Evolutionary conservation across 1,139 yeast species (phyloP).

Genomic region (Yamadazyma mexicana): DNA sequence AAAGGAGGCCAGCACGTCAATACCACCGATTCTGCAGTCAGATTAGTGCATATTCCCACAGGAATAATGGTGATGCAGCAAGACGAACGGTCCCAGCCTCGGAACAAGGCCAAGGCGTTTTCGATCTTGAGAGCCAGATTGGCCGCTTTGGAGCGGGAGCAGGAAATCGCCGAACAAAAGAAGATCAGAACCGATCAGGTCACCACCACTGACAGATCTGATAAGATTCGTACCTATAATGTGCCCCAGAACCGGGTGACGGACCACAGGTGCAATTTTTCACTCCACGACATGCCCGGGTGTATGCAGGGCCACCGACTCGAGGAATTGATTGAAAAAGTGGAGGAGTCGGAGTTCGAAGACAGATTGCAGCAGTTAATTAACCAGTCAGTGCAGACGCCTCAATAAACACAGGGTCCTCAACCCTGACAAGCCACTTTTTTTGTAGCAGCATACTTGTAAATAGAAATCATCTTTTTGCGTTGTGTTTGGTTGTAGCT

Average conservation of each 20-base stretch:
- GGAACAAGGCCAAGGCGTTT: constrained; percentile 93
- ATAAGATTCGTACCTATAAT: constrained; percentile 90
- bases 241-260: constrained; percentile 91
- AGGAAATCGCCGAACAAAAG: constrained; percentile 64
- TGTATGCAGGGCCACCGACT: constrained; percentile 72
- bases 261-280: constrained; percentile 85
- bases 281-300: constrained; percentile 77
- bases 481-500: too few relatives aligned
- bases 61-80: constrained; percentile 90
- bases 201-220: constrained; percentile 84
- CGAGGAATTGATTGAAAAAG: constrained; percentile 51
- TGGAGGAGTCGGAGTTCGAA: constrained; percentile 29
- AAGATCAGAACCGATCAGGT: constrained; percentile 80
- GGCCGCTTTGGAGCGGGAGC: constrained; percentile 76
- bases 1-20: constrained; percentile 99
- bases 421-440: too few relatives aligned
- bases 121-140: constrained; percentile 76
- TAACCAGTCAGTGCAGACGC: background rate
- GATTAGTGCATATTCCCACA: constrained; percentile 88
- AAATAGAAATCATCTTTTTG: too few relatives aligned
- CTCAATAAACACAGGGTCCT: background rate
- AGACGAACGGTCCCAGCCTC: constrained; percentile 93
- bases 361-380: constrained; percentile 21
- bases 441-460: too few relatives aligned
- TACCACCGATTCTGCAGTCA: constrained; percentile 95